Base-by-base conservation (phyloP, 352 stramenopile species). In the Elongisporangium prolatum region DNA sequence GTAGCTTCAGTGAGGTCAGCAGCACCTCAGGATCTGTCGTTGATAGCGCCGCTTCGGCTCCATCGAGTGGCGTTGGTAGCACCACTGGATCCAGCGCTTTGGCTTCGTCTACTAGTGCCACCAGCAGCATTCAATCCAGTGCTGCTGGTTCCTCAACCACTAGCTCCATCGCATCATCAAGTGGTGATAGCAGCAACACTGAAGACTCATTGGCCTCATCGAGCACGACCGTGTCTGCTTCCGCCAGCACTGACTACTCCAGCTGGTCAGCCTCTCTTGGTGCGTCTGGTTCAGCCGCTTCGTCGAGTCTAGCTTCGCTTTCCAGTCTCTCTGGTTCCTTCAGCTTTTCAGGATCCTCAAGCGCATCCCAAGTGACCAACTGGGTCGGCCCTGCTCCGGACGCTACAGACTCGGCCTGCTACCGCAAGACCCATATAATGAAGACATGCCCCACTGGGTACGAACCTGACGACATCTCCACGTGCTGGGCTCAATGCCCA, bases 401-500 rank as follows among this genome's bases (percentile, higher is more conserved):
- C 7, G 54, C 51, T 16, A 20, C 38, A 10, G 22, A 54, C n/a
- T 40, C 50, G 11, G 66, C 62, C 16, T 70, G 62, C 20, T 73
- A 63, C 49, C 62, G 66, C 2, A 67, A 68, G 37, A 56, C 63
- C 3, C 37, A 68, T 28, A 60, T 74, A 13, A 71, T 74, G 67
- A 50, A 69, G 2, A 52, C 47, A 0, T 74, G 67, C 40, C 67
- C 67, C 0, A 52, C 62, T 49, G 67, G 67, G 4, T 74, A 71
- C 25, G 58, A 74, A 37, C 2, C 28, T 28, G 67, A 77, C 4
- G 75, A 72, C 7, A 22, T 67, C 44, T 68, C 67, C 24, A 78
- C 63, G 34, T 82, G 75, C 65, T 85, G 75, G 75, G 56, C 72
- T 3, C 54, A 82, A 20, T 86, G 75, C 34, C 73, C 72, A 1